phyloP scores from a whole-genome alignment of 208 protist species.

The Leishmania mexicana region DNA sequence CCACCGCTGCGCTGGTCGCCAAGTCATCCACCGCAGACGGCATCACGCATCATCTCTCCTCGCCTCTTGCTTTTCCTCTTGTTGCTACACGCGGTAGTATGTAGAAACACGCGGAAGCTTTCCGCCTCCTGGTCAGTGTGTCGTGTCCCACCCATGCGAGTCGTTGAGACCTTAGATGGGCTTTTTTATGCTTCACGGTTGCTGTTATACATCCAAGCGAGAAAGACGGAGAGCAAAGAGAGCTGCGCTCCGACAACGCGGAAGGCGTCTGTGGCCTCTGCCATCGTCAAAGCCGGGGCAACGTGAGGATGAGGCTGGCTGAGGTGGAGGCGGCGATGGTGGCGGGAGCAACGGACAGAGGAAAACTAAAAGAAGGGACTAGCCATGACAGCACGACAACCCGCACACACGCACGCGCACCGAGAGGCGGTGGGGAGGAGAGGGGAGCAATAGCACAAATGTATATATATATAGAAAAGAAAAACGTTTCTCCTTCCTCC shows the following conservation, averaged over 20 bases:
- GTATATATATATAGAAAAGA: too few species aligned
- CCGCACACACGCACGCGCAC: neutral
- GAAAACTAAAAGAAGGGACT: neutral
- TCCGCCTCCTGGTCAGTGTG: neutral
- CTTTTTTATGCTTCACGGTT: neutral
- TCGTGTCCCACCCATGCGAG: neutral
- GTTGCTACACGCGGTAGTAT: neutral
- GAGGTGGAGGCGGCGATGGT: neutral
- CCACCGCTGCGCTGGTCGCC: neutral
- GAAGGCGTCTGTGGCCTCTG: neutral
- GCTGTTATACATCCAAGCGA: slow-evolving; percentile 1
- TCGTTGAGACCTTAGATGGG: neutral
- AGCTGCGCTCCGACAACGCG: neutral
- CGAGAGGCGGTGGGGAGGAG: neutral
- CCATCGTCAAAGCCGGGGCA: neutral
- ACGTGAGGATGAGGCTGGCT: neutral
- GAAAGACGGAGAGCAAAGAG: neutral
- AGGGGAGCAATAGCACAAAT: neutral
- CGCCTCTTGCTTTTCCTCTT: neutral
- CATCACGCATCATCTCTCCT: neutral
- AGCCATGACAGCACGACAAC: neutral
- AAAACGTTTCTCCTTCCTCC: neutral
- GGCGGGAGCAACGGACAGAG: neutral
- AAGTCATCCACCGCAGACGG: neutral
- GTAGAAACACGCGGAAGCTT: neutral